Evolutionary conservation across 139 green algal species (phyloP).

Genomic region (Coelastrella sp.): DNA sequence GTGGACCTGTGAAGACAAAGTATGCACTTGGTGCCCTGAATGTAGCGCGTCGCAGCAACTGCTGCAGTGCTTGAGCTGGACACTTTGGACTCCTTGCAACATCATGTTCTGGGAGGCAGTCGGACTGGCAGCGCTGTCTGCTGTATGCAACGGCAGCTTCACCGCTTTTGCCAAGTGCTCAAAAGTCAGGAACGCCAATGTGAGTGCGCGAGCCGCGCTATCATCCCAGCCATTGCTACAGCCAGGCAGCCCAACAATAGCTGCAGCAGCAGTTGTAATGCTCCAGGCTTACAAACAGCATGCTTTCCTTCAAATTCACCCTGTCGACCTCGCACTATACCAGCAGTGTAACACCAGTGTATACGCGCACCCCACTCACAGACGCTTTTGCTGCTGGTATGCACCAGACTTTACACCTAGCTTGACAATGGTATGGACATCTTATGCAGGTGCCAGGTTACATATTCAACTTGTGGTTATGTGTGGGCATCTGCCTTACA

Average conservation of each 20-base stretch:
- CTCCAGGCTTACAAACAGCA: not conserved
- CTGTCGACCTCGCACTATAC: no score
- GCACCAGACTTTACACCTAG: no score
- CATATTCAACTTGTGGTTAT: slow-evolving; percentile 18
- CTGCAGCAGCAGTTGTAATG: not conserved
- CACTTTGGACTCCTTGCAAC: not conserved
- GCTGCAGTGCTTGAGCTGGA: not conserved
- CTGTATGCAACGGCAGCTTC: slow-evolving; percentile 26
- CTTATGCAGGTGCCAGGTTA: not conserved
- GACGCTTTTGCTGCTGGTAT: no score
- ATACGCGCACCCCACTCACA: no score
- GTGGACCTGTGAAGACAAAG: not conserved
- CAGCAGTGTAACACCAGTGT: no score
- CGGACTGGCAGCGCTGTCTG: not conserved
- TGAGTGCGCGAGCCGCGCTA: not conserved
- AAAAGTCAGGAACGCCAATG: not conserved
- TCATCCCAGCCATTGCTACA: no score
- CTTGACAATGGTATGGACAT: not conserved
- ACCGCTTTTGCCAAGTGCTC: slow-evolving; percentile 3
- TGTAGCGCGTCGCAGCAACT: not conserved
- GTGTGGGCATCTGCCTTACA: not conserved
- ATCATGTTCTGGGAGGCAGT: not conserved
- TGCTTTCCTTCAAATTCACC: not conserved
- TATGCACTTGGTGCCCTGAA: not conserved
- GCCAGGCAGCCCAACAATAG: no score